These are phyloP conservation scores for Fusarium euwallaceae DNA, from an alignment of 2,329 filamentous ascomycete species.

Conservation along the genomic window DNA sequence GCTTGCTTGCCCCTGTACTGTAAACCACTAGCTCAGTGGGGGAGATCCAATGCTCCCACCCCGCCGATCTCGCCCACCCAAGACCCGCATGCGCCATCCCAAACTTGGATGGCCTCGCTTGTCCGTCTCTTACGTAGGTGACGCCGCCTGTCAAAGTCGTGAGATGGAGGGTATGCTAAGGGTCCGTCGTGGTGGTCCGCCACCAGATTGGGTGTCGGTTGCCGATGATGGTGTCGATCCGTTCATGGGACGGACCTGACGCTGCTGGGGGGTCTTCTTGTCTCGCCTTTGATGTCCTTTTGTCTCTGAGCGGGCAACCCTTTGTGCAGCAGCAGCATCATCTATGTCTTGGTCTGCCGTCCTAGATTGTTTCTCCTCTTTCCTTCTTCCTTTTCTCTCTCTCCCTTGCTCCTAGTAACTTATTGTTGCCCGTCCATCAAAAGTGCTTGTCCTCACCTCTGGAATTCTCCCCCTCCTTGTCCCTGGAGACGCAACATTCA, in stretches of 20 bases:
- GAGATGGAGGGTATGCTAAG: neutral
- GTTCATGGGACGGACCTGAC: neutral
- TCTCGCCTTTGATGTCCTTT: neutral
- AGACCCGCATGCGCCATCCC: conserved; percentile 7
- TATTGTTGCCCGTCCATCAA: neutral
- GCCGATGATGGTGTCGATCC: conserved; percentile 5
- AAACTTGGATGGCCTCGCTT: conserved; percentile 28
- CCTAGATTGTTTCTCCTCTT: neutral
- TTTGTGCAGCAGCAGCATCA: neutral
- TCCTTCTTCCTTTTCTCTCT: neutral
- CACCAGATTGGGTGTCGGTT: conserved; percentile 11
- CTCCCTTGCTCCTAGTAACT: neutral
- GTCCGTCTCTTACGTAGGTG: conserved; percentile 6
- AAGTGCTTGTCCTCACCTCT: neutral
- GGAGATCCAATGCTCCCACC: neutral
- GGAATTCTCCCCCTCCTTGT: conserved; percentile 23
- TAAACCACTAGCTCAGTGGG: neutral
- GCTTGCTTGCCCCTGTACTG: neutral
- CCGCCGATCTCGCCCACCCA: conserved; percentile 20
- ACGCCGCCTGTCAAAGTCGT: conserved; percentile 3
- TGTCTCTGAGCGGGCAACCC: neutral
- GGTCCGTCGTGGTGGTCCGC: conserved; percentile 2
- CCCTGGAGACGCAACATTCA: conserved; percentile 31
- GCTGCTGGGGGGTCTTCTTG: neutral
- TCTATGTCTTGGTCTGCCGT: neutral